These are phyloP conservation scores for Mixia osmundae DNA, from an alignment of 1,284 basidiomycete genomes.

Conservation along the genomic window DNA sequence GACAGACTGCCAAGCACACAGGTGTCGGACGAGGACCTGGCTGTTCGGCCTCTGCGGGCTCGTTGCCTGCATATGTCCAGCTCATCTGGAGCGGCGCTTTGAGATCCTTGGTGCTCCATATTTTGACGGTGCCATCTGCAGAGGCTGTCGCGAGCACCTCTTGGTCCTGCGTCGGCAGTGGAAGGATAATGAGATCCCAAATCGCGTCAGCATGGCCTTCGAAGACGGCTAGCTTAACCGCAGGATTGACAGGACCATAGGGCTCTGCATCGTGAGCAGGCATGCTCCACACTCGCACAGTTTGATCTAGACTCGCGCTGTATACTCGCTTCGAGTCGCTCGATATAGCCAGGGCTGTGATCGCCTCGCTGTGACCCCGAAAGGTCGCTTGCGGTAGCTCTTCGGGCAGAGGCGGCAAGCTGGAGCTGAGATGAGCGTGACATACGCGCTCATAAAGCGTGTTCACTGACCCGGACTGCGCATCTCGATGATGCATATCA, in stretches of 20 bases:
- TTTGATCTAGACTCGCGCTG: conserved; percentile 78
- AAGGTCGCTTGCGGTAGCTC: conserved; percentile 75
- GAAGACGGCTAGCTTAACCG: conserved; percentile 48
- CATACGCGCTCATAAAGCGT: too few species aligned
- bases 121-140: conserved; percentile 73
- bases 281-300: conserved; percentile 72
- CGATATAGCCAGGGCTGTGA: conserved; percentile 70
- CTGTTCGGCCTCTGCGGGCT: conserved; percentile 27
- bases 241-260: conserved; percentile 69
- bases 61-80: conserved; percentile 19
- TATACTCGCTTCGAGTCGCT: conserved; percentile 52
- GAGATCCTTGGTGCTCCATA: conserved; percentile 49
- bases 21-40: conserved; percentile 35
- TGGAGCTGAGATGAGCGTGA: too few species aligned
- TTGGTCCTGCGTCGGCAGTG: conserved; percentile 40
- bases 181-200: conserved; percentile 55
- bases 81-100: conserved; percentile 32
- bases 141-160: conserved; percentile 61
- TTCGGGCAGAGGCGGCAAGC: conserved; percentile 26
- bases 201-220: conserved; percentile 84
- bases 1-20: conserved; percentile 54
- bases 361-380: conserved; percentile 75
- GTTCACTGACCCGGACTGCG: too few species aligned
- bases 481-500: too few species aligned
- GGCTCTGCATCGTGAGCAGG: conserved; percentile 42